A percentile compares a stretch with the other conserved stretches of the same genome.
These are phyloP conservation scores for Arthrobotrys iridis DNA, from an alignment of 2,329 filamentous ascomycete genomes.

Conservation along the genomic window DNA sequence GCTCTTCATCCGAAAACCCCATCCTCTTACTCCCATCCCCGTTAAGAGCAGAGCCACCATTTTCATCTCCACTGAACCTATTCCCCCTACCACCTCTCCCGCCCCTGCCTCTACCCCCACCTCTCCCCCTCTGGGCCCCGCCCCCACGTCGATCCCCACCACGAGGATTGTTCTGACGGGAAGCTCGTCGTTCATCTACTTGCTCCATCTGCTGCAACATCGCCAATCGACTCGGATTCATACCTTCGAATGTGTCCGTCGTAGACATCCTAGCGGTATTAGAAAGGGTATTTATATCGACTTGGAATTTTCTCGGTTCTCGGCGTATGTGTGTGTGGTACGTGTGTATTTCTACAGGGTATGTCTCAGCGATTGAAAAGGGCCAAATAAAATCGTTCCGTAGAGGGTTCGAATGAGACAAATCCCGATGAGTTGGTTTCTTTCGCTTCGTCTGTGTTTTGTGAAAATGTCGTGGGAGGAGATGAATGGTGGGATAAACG, in stretches of 20 bases:
- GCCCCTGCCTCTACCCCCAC: not conserved
- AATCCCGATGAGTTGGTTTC: constrained; percentile 2
- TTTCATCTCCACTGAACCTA: not conserved
- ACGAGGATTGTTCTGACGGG: not conserved
- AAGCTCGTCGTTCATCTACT: not conserved
- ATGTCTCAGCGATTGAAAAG: too few relatives aligned
- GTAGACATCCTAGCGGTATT: constrained; percentile 32
- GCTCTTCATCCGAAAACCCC: not conserved
- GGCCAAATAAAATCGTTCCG: too few relatives aligned
- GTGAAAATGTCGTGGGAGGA: not conserved
- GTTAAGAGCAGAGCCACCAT: not conserved
- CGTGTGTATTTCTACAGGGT: too few relatives aligned
- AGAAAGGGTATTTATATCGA: too few relatives aligned
- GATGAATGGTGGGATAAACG: constrained; percentile 33
- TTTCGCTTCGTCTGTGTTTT: not conserved
- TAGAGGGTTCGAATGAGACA: not conserved
- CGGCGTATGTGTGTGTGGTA: too few relatives aligned
- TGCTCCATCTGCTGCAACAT: constrained; percentile 44
- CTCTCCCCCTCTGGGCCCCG: not conserved
- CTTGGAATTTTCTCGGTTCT: too few relatives aligned
- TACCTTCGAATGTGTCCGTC: constrained; percentile 28
- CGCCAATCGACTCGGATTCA: constrained; percentile 38
- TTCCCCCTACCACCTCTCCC: constrained; percentile 16
- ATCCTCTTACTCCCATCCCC: constrained; percentile 21
- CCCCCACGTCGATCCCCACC: constrained; percentile 1